These are phyloP conservation scores for Paraphoma sp. DNA, from an alignment of 2,329 filamentous ascomycete species.

Conservation along the genomic window DNA sequence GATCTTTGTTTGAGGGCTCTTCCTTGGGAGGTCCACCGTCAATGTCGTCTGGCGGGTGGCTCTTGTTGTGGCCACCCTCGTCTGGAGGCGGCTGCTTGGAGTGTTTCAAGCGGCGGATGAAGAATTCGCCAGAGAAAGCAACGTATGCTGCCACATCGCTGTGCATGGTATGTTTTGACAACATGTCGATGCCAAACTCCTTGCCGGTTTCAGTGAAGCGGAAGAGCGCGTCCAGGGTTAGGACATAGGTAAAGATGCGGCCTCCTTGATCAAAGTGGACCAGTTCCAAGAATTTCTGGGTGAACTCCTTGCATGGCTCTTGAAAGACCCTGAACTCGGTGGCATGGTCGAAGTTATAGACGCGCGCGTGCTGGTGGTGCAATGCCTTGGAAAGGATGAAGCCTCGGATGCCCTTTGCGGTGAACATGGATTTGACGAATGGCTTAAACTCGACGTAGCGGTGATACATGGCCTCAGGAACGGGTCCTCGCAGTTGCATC, in stretches of 20 bases:
- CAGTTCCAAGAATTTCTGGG: slow-evolving; percentile 82
- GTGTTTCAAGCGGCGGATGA: slow-evolving; percentile 74
- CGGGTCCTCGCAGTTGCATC: slow-evolving; percentile 84
- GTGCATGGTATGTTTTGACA: slow-evolving; percentile 98
- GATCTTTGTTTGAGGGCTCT: slow-evolving; percentile 54
- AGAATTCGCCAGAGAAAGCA: slow-evolving; percentile 92
- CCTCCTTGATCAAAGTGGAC: slow-evolving; percentile 86
- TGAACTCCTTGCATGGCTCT: slow-evolving; percentile 71
- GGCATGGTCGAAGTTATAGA: slow-evolving; percentile 84
- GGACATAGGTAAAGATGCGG: slow-evolving; percentile 87
- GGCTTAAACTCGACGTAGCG: slow-evolving; percentile 93
- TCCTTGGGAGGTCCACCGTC: slow-evolving; percentile 52
- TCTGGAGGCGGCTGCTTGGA: slow-evolving; percentile 47
- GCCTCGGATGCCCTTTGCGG: slow-evolving; percentile 76
- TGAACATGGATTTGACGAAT: slow-evolving; percentile 89
- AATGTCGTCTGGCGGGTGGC: slow-evolving; percentile 61
- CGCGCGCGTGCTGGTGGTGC: slow-evolving; percentile 85
- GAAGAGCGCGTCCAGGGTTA: slow-evolving; percentile 84
- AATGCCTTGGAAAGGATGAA: slow-evolving; percentile 82
- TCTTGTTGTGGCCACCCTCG: slow-evolving; percentile 42
- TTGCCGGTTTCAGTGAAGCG: slow-evolving; percentile 96
- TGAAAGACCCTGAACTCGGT: slow-evolving; percentile 76
- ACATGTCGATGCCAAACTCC: slow-evolving; percentile 90
- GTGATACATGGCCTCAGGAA: slow-evolving; percentile 82
- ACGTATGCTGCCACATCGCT: slow-evolving; percentile 91